These are phyloP conservation scores for Verticillium alfalfae DNA, from an alignment of 2,329 filamentous ascomycete genomes.

Conservation along the genomic window DNA sequence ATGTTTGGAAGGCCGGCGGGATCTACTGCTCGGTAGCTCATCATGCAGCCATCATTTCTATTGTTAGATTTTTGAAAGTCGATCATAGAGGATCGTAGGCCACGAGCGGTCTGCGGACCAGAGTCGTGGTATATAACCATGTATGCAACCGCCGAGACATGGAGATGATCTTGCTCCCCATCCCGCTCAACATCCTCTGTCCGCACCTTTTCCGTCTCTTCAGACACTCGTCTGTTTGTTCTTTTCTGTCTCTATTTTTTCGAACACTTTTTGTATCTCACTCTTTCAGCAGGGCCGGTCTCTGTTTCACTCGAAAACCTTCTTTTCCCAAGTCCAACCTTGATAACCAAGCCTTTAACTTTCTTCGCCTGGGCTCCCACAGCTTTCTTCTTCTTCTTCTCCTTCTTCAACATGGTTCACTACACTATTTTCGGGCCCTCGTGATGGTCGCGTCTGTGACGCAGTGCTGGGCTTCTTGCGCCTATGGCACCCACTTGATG, in stretches of 20 bases:
- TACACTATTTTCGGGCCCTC: slow-evolving; percentile 7
- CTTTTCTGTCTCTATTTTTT: background rate
- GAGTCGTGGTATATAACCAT: background rate
- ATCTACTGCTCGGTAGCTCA: background rate
- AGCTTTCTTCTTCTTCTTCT: background rate
- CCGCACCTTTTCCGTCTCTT: background rate
- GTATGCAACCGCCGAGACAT: background rate
- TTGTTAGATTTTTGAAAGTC: background rate
- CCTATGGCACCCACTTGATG: slow-evolving; percentile 30
- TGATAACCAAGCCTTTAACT: background rate
- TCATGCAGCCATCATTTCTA: background rate
- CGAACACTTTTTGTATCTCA: background rate
- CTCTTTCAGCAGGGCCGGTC: background rate
- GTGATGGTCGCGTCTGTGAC: slow-evolving; percentile 7
- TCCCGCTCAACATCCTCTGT: background rate
- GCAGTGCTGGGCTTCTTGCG: slow-evolving; percentile 27
- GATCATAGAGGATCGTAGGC: background rate
- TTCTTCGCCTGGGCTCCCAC: background rate
- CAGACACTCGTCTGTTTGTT: slow-evolving; percentile 6
- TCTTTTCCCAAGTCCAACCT: background rate
- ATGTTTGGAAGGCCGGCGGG: background rate
- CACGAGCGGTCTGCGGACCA: background rate
- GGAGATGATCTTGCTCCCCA: background rate
- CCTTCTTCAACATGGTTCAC: slow-evolving; percentile 6
- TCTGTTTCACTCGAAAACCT: background rate